Base-by-base conservation (phyloP, 2,329 filamentous ascomycete genomes). In the Penicillium sp. region DNA sequence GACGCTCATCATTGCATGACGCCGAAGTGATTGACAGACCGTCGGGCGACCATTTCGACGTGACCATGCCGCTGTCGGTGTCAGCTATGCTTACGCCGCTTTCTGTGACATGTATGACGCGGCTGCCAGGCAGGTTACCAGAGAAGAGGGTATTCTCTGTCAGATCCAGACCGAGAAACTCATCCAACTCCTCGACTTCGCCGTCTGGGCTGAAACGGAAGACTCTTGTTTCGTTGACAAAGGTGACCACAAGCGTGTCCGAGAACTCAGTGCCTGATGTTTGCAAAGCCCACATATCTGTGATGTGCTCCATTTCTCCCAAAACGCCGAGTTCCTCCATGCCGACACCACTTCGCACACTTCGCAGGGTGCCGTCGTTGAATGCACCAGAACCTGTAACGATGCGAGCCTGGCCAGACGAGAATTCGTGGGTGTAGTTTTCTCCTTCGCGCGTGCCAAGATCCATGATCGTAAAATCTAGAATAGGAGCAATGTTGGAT, bases 391-490 rank as follows among this genome's bases (percentile, higher is more conserved):
- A 97, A 0, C 91, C 93, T 2, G 93, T 92, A 11, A 99, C 91
- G 59, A 99, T 89, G 40, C 92, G 84, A 47, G 94, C 92, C 73
- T 99, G 93, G 0, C 94, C 94, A 0, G 93, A 96, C 0, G 92
- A 96, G 67, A 96, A 99, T 60, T 94, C 90, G 65, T 94, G 95
- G 3, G 87, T 88, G 18, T 90, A 86, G 8, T 81, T 84, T 61
- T 94, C 88, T 21, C 87, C 87, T 59, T 90, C 87, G 56, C 90
- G 82, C 64, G 91, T 92, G 0, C 92, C 93, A 81, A 97, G 89
- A 66, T 97, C 94, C 91, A 97, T 96, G 16, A 99, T 85, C 1
- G 89, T 87, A 64, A 99, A 97, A 69, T 99, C 94, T 40, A 97
- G 76, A 43, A 99, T 89, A 0, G 94, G 94, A 0, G 89, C 91